These are phyloP conservation scores for Cerrena zonata DNA, from an alignment of 1,284 basidiomycete genomes.

Conservation along the genomic window DNA sequence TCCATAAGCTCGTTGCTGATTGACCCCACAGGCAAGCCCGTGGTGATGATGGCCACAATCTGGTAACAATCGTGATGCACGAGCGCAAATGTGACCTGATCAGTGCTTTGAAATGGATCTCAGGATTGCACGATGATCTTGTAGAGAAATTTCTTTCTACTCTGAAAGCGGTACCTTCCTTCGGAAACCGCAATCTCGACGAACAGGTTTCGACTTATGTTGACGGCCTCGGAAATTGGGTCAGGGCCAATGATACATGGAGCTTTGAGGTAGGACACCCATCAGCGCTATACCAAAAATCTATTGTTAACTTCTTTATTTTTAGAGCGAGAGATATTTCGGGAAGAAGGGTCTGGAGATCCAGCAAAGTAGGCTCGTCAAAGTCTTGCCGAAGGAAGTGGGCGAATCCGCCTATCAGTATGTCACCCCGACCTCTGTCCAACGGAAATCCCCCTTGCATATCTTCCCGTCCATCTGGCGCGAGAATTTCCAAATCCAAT, in stretches of 20 bases:
- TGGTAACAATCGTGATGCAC: constrained; percentile 29
- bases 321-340: constrained; percentile 24
- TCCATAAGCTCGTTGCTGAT: background rate
- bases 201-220: background rate
- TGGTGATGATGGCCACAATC: constrained; percentile 31
- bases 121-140: constrained; percentile 22
- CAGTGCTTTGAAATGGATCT: constrained; percentile 28
- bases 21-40: constrained; percentile 20
- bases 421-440: background rate
- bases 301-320: too few species aligned
- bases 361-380: constrained; percentile 13
- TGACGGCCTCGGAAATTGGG: constrained; percentile 1
- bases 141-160: constrained; percentile 18
- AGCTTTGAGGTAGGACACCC: constrained; percentile 4
- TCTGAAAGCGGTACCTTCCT: background rate
- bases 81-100: constrained; percentile 24
- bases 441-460: background rate
- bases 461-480: background rate
- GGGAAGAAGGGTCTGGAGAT: constrained; percentile 20
- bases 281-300: too few species aligned
- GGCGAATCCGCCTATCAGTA: background rate
- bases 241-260: constrained; percentile 3
- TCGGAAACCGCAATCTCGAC: background rate
- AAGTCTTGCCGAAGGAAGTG: constrained; percentile 8
- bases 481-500: background rate